These are phyloP conservation scores for Fistulinella staudtii DNA, from an alignment of 1,284 basidiomycete genomes.

Conservation along the genomic window DNA sequence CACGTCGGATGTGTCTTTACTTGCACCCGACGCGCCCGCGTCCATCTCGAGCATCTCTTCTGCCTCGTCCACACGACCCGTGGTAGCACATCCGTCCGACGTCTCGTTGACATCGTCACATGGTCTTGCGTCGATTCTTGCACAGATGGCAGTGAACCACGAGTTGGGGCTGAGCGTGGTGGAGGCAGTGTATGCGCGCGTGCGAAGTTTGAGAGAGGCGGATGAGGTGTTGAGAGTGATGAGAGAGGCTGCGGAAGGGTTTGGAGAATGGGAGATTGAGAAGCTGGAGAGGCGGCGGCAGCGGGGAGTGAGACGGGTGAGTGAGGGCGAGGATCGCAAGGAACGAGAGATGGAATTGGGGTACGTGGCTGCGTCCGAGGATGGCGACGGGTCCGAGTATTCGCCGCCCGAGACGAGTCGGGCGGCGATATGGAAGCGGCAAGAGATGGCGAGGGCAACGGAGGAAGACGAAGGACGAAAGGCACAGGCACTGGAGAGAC, in stretches of 20 bases:
- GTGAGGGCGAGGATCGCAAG: background rate
- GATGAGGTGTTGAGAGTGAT: constrained; percentile 28
- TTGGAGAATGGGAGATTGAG: constrained; percentile 16
- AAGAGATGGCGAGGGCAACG: background rate
- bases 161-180: constrained; percentile 21
- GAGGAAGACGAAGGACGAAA: background rate
- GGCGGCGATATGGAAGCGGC: constrained; percentile 27
- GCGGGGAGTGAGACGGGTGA: background rate
- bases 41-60: background rate
- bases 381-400: constrained; percentile 23
- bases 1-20: no score
- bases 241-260: constrained; percentile 24
- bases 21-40: background rate
- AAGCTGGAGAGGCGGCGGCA: background rate
- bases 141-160: constrained; percentile 26
- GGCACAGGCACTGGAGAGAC: constrained; percentile 16
- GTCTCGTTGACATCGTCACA: constrained; percentile 14
- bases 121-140: constrained; percentile 21
- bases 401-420: constrained; percentile 29
- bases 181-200: constrained; percentile 21
- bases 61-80: background rate
- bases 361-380: constrained; percentile 16
- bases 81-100: constrained; percentile 14
- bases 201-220: constrained; percentile 20
- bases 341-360: constrained; percentile 1